Conservation (phyloP, 257 asterid genomes). For the Salvia miltiorrhiza region DNA sequence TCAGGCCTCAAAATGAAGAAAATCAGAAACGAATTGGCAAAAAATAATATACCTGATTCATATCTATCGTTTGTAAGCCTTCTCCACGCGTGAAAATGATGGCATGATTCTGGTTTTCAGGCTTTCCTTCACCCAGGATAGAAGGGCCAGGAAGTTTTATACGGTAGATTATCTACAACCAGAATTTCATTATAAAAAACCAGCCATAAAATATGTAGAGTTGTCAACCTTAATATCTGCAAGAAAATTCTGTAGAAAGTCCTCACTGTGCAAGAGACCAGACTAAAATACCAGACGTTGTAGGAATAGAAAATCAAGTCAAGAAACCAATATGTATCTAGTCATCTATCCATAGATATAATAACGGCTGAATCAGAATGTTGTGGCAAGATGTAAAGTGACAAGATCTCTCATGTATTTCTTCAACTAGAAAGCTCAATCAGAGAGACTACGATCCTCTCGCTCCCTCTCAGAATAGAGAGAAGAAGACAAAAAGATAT, state of each 20-base stretch:
- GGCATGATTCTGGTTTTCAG: slow-evolving; percentile 99
- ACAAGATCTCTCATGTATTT: neutral
- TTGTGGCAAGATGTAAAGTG: neutral
- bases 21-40: slow-evolving; percentile 17
- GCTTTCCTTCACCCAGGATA: slow-evolving; percentile 96
- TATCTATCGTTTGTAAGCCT: slow-evolving; percentile 95
- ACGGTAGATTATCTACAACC: slow-evolving; percentile 68
- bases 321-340: slow-evolving; percentile 6
- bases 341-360: neutral
- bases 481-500: too few relatives aligned
- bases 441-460: neutral
- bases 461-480: neutral
- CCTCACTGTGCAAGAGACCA: neutral
- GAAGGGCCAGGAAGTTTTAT: slow-evolving; percentile 97
- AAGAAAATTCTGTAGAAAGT: neutral
- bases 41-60: slow-evolving; percentile 74
- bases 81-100: slow-evolving; percentile 97
- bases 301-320: neutral
- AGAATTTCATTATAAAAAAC: slow-evolving; percentile 4
- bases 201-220: neutral
- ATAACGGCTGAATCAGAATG: slow-evolving; percentile 5
- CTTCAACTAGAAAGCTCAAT: slow-evolving; percentile 3
- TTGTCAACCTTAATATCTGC: neutral
- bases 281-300: neutral
- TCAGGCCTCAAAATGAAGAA: slow-evolving; percentile 30